phyloP scores from a whole-genome alignment of 2,329 filamentous ascomycete species.

The Capronia americana region DNA sequence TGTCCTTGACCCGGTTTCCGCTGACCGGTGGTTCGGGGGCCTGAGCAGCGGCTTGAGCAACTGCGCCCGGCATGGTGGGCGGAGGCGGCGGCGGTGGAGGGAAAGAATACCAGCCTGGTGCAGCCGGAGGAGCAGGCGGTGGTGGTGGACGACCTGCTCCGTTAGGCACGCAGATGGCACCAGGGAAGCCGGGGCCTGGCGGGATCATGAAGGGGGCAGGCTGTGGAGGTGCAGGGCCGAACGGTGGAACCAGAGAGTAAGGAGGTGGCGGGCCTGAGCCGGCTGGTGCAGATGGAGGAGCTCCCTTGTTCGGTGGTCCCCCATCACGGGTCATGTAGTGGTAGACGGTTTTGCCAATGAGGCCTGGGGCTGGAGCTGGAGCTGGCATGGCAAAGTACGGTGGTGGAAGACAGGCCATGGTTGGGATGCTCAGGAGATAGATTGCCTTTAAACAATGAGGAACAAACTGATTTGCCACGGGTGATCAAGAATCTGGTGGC shows the following conservation, averaged over 20 bases:
- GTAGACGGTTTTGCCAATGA: slow-evolving; percentile 36
- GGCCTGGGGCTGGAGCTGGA: slow-evolving; percentile 21
- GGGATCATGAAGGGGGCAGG: slow-evolving; percentile 30
- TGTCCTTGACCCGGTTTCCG: slow-evolving; percentile 39
- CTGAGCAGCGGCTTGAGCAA: slow-evolving; percentile 27
- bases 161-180: slow-evolving; percentile 32
- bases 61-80: slow-evolving; percentile 19
- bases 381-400: slow-evolving; percentile 25
- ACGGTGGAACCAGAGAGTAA: slow-evolving; percentile 19
- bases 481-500: neutral
- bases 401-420: slow-evolving; percentile 43
- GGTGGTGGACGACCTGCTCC: slow-evolving; percentile 22
- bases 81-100: slow-evolving; percentile 22
- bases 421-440: neutral
- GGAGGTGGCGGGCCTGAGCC: slow-evolving; percentile 24
- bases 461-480: slow-evolving; percentile 1
- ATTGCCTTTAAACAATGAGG: neutral
- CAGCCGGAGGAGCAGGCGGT: slow-evolving; percentile 3
- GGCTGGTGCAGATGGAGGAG: slow-evolving; percentile 40
- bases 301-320: slow-evolving; percentile 43
- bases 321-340: slow-evolving; percentile 44
- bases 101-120: neutral
- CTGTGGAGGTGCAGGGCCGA: slow-evolving; percentile 14
- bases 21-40: slow-evolving; percentile 34
- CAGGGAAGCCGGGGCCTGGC: slow-evolving; percentile 29